Evolutionary conservation across 2,329 filamentous ascomycete genomes (phyloP), one percentile per base, ranked within the genome.

Genomic region (Diaporthe australafricana): DNA sequence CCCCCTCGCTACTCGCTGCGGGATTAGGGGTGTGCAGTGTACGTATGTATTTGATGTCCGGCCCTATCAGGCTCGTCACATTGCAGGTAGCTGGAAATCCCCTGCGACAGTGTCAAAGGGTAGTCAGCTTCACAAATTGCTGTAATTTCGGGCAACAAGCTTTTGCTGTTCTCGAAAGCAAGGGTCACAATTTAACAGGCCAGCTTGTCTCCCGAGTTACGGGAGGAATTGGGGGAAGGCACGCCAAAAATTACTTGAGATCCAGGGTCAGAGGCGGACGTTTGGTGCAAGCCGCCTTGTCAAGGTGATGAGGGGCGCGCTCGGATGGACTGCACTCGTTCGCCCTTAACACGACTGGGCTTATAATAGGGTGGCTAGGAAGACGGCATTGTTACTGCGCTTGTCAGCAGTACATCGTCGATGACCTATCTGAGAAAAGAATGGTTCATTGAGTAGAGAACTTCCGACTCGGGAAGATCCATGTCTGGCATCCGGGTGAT

Each of bases 391-490:
- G 30, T 40, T 32, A 60, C 32, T 40, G 60, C 45, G 53, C 50
- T 60, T 52, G 1, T 72, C 40, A 70, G 50, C n/a, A 40, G 32
- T 27, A 40, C 42, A 60, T 48, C 47, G 56, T 42, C 20, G 25
- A 16, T 17, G 40, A 38, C 65, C 52, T 62, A 45, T 52, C 22
- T 45, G 27, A 35, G 60, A 52, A 63, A 8, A 50, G 48, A 70
- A 55, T 72, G 60, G 53, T 53, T 60, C 45, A 57, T 47, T 32
- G 50, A 30, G 27, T 38, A 35, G 22, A 67, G 32, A 11, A 42
- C n/a, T 35, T 40, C 56, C 52, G 68, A 68, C 57, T 71, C 63
- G 68, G 71, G 60, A 70, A 65, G 60, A 72, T 72, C 71, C 45
- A 70, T 66, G 68, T 38, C 57, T 67, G 32, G 45, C 38, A 48